These are phyloP conservation scores for Phytophthora foliorum DNA, from an alignment of 352 stramenopile genomes.

Conservation along the genomic window DNA sequence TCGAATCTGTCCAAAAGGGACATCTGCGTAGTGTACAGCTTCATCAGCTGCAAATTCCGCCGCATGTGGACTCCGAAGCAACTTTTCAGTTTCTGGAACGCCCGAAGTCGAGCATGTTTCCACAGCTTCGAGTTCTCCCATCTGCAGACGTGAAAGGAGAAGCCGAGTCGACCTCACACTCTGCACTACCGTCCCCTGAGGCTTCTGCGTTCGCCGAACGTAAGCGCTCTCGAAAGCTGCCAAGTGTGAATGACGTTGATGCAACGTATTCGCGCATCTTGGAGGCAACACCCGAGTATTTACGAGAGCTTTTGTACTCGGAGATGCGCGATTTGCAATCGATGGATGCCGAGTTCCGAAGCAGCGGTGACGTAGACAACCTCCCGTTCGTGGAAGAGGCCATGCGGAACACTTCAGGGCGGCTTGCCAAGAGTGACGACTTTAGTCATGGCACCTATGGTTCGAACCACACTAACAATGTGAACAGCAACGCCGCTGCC, in stretches of 20 bases:
- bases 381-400: slow-evolving; percentile 86
- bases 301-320: slow-evolving; percentile 61
- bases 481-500: neutral
- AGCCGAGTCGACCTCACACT: neutral
- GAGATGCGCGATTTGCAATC: slow-evolving; percentile 80
- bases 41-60: slow-evolving; percentile 64
- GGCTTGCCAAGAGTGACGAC: slow-evolving; percentile 49
- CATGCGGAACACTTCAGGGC: slow-evolving; percentile 72
- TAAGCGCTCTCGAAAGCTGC: slow-evolving; percentile 59
- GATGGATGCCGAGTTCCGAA: slow-evolving; percentile 78
- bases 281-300: slow-evolving; percentile 73
- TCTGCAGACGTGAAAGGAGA: slow-evolving; percentile 14
- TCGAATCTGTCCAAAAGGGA: slow-evolving; percentile 86
- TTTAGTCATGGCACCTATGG: slow-evolving; percentile 26
- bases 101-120: slow-evolving; percentile 75
- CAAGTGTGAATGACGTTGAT: slow-evolving; percentile 75
- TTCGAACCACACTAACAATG: slow-evolving; percentile 2
- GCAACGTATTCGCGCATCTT: slow-evolving; percentile 80
- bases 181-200: slow-evolving; percentile 18
- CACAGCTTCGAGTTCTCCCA: slow-evolving; percentile 51
- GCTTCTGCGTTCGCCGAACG: slow-evolving; percentile 36
- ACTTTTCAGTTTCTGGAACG: slow-evolving; percentile 86
- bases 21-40: slow-evolving; percentile 81
- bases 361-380: slow-evolving; percentile 74
- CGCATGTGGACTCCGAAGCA: slow-evolving; percentile 57